These are phyloP conservation scores for Fraxinus platypoda DNA, from an alignment of 305 asterid genomes.

Conservation along the genomic window DNA sequence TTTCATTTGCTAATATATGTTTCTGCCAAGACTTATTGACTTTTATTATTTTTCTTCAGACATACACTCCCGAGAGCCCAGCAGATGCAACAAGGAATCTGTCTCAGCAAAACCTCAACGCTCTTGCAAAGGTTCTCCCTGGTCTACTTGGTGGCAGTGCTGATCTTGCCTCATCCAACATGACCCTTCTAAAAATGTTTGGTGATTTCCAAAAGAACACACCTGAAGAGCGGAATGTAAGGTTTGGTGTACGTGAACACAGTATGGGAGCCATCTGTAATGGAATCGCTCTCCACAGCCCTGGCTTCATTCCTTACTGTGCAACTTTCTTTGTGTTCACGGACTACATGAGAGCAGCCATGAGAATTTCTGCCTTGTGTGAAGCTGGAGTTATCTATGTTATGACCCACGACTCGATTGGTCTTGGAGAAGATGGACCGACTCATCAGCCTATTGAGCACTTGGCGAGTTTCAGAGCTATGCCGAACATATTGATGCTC, in stretches of 20 bases:
- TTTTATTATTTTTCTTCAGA: conserved; percentile 36
- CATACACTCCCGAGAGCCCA: conserved; percentile 71
- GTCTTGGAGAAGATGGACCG: conserved; percentile 83
- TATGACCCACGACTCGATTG: conserved; percentile 82
- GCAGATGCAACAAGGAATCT: conserved; percentile 77
- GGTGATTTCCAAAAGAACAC: conserved; percentile 88
- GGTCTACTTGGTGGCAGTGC: conserved; percentile 96
- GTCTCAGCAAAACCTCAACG: conserved; percentile 67
- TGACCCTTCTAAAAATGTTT: conserved; percentile 76
- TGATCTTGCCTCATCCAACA: conserved; percentile 89
- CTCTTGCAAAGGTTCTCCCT: conserved; percentile 82
- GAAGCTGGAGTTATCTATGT: conserved; percentile 69
- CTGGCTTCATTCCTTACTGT: conserved; percentile 81
- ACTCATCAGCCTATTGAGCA: conserved; percentile 87
- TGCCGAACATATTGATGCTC: conserved; percentile 76
- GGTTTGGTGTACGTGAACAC: conserved; percentile 84
- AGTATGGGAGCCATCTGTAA: conserved; percentile 80
- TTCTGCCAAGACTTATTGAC: neutral
- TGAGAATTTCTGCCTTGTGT: conserved; percentile 71
- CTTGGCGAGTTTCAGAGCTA: conserved; percentile 78
- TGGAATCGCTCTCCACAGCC: conserved; percentile 75
- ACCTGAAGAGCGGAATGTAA: conserved; percentile 66
- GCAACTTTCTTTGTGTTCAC: conserved; percentile 95
- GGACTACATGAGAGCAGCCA: conserved; percentile 95
- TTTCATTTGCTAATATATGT: neutral